Evolutionary conservation across 345 rosid species (phyloP), one percentile per base, ranked within the genome.

Genomic region (Acer negundo): DNA sequence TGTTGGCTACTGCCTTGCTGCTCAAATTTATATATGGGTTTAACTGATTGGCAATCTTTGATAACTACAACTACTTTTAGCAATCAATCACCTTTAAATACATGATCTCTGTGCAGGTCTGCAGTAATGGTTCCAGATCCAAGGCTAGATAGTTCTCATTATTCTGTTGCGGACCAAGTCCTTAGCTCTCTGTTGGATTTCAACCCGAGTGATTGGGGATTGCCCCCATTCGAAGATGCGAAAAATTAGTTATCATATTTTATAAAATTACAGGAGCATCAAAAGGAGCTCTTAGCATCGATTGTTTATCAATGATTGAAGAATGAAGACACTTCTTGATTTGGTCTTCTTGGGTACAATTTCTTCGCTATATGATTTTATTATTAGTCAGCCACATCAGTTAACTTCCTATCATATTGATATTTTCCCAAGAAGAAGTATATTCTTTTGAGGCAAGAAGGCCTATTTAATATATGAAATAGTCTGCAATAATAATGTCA

Each of bases 101-200:
- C 62, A 67, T 82, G 64, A 62, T 26, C 15, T 24, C 15, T 24
- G 13, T 68, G 77, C 88, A 95, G 94, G 99, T 83, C 80, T 62
- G 96, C 80, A 12, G 89, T 88, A 44, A 90, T 95, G 99, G 97
- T 95, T 77, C 97, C 97, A 28, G 99, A 93, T 82, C 93, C 94
- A 59, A 90, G 92, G 82, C 81, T 93, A 63, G 97, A 95, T 69
- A 85, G 86, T 86, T 87, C 94, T 22, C 78, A 86, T 81, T 92
- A 85, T 53, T 76, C 70, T 20, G 69, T 40, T 9, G 97, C 99
- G 6, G 99, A 93, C 79, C 95, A 95, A 86, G 89, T 93, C 69
- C 77, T 93, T 68, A 76, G 82, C 76, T 91, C 97, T 16, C 82
- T 93, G 49, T 68, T 80, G 77, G 98, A 91, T 79, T 93, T 95